Base-by-base conservation (phyloP, 108 stramenopile species). In the Nitzschia inconspicua region DNA sequence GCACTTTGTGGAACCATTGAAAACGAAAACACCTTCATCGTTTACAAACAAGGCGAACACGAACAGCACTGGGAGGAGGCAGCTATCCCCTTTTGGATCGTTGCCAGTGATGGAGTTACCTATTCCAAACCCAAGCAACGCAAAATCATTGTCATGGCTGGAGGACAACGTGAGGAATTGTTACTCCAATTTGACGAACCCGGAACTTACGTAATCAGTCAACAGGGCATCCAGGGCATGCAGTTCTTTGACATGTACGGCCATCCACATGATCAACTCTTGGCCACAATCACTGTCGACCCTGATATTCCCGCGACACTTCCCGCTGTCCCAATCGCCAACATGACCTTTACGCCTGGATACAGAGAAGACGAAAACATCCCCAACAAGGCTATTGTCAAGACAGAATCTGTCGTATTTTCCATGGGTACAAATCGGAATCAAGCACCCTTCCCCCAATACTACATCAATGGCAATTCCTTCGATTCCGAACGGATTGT, bases 231-330 rank as follows among this genome's bases (percentile, higher is more conserved):
- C 47, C 53, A 76, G 41, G 75, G 75, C 0, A 60, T 76, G 64
- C 68, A 76, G 46, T 76, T 76, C 59, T 76, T 76, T 60, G 75
- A 65, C 40, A 76, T 76, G 75, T 52, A 55, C 25, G 75, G 75
- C 1, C 68, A 76, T 54, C 75, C 75, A 18, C 68, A 70, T 41
- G 53, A 64, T 43, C 63, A 64, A 50, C 44, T 59, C 11, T 19
- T 72, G 24, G 63, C 57, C 0, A 65, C 40, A 13, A 65, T 72
- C 34, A 57, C 29, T 9, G 71, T 72, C 7, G n/a, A 56, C 7
- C 34, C 55, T 56, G 6, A 32, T 1, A 2, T 19, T 56, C 18
- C 55, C 19, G 13, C 13, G 18, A 27, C 2, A 4, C 34, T 35
- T 0, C 44, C 65, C 4, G 47, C 43, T 2, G 30, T 39, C 1